Percentiles rank a stretch among this genome's conserved stretches.
phyloP scores from a whole-genome alignment of 495 filamentous ascomycete genomes.

The Penicillium dipodomyicola region DNA sequence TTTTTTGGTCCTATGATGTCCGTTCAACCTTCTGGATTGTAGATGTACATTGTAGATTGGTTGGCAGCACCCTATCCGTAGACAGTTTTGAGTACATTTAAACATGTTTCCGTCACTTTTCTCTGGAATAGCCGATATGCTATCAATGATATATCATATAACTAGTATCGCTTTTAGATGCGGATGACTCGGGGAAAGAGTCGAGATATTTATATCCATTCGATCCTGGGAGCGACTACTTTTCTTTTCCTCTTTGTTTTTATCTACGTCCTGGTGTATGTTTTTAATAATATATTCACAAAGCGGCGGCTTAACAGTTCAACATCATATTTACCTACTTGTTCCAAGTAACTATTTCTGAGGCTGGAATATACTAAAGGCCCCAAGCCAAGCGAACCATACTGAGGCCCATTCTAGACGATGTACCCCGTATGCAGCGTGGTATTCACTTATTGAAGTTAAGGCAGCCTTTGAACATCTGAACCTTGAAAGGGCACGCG shows the following conservation, averaged over 20 bases:
- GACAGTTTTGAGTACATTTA: neutral
- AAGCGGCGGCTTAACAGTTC: too few species aligned
- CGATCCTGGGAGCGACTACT: too few species aligned
- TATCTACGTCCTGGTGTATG: too few species aligned
- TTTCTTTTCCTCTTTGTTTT: too few species aligned
- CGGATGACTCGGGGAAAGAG: neutral
- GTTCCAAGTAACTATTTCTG: too few species aligned
- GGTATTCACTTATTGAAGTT: neutral
- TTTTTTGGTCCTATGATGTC: conserved; percentile 7
- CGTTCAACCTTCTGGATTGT: neutral
- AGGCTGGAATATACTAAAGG: too few species aligned
- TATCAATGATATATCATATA: neutral
- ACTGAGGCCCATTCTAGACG: neutral
- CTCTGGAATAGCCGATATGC: neutral
- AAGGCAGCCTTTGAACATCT: neutral
- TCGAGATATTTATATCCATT: too few species aligned
- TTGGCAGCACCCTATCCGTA: neutral
- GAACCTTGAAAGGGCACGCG: neutral
- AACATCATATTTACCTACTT: too few species aligned
- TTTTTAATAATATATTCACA: too few species aligned
- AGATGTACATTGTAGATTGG: neutral
- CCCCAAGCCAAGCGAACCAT: neutral
- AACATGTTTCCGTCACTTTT: neutral
- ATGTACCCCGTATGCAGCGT: neutral
- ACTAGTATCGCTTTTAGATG: neutral